Conservation (phyloP, 306 rosid species). For the cucumber (Cucumis sativus) region Cucumber_9930_V3 NC_026658.2:9382001-9382500, state of each 20-base stretch:
- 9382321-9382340: slow-evolving; percentile 9
- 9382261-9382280: slow-evolving; percentile 21
- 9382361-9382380: slow-evolving; percentile 8
- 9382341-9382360: slow-evolving; percentile 13
- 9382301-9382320: slow-evolving; percentile 20
- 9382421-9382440: slow-evolving; percentile 19
- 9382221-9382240: slow-evolving; percentile 44
- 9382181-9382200: slow-evolving; percentile 23
- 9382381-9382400: slow-evolving; percentile 15
- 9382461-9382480: slow-evolving; percentile 45
- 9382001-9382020: slow-evolving; percentile 37
- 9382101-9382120: background rate
- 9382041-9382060: slow-evolving; percentile 47
- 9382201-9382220: slow-evolving; percentile 48
- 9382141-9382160: slow-evolving; percentile 3
- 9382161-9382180: background rate
- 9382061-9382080: slow-evolving; percentile 44
- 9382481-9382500: slow-evolving; percentile 56
- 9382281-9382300: slow-evolving; percentile 42
- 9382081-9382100: background rate
- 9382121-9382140: background rate
- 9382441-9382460: slow-evolving; percentile 40
- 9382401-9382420: slow-evolving; percentile 13
- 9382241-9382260: slow-evolving; percentile 34
- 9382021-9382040: slow-evolving; percentile 43